Base-by-base conservation (phyloP, 495 filamentous ascomycete species). In the Alectoria sarmentosa region DNA sequence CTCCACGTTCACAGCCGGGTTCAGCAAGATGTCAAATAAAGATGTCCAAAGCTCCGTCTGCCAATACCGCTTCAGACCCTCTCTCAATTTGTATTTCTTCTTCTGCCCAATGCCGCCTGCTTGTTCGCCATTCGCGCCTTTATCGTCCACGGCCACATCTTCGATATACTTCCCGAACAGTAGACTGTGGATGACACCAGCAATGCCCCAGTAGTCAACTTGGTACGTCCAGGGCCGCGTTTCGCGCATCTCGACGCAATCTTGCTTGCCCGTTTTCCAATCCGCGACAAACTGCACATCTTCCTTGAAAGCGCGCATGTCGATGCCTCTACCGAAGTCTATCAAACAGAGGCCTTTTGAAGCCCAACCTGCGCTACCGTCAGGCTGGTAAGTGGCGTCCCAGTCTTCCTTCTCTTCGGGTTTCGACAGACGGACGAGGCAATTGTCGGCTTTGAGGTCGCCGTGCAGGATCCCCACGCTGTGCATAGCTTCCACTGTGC, bases 151-250 rank as follows among this genome's bases (percentile, higher is more conserved):
- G 3, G 80, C 79, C 15, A 84, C 76, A 21, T 90, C 94, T 70
- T 98, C 91, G 66, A 98, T 91, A 76, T 97, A 96, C 70, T 90
- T 90, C 9, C 94, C 94, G 72, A 96, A 98, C 1, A 98, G 81
- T 71, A 98, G 79, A 39, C 83, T 84, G 71, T 98, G 92, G 19
- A 97, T 76, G 19, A 89, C 88, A 10, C 90, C 90, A 0, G 94
- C 94, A 0, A 96, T 78, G 37, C 94, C 94, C 75, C 93, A 90
- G 62, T 98, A 92, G 74, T 98, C 94, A 64, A 96, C 87, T 72
- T 98, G 94, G 75, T 90, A 96, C 1, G 92, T 98, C 94, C 94
- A 98, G 3, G 90, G 90, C 17, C 92, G 81, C 68, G 88, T 80
- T 77, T 97, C 92, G 48, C 92, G 86, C 81, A 98, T 95, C 80